Conservation (phyloP, 192 early-diverging fungal genomes). For the Linnemannia zychae region DNA sequence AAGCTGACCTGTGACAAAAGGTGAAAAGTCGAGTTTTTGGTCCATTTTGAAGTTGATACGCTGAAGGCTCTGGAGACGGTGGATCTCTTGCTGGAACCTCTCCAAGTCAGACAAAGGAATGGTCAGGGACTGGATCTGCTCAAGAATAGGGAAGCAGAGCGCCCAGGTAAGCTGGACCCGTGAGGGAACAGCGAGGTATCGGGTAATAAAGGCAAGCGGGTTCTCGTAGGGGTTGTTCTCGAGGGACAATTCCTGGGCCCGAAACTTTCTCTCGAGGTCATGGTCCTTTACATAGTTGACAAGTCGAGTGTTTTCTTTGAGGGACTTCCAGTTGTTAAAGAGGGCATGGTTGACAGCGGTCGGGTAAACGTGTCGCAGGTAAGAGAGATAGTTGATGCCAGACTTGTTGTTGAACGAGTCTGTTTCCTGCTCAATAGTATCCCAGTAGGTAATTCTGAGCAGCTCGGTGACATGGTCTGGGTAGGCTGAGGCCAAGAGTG, state of each 20-base stretch:
- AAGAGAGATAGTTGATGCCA: conserved; percentile 26
- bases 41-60: conserved; percentile 25
- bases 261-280: not conserved
- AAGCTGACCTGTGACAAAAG: not conserved
- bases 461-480: not conserved
- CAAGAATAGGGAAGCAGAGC: conserved; percentile 12
- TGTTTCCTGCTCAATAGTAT: not conserved
- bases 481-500: conserved; percentile 6
- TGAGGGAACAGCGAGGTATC: conserved; percentile 11
- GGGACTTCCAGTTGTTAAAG: not conserved
- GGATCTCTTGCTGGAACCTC: conserved; percentile 1
- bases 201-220: not conserved
- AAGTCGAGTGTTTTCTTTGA: not conserved
- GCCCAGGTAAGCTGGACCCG: conserved; percentile 28
- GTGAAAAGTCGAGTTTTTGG: conserved; percentile 12
- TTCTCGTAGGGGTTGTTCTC: conserved; percentile 26
- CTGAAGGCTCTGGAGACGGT: conserved; percentile 9
- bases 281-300: not conserved
- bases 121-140: conserved; percentile 13
- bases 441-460: not conserved
- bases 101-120: conserved; percentile 30
- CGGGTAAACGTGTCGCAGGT: conserved; percentile 15
- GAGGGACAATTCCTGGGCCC: not conserved
- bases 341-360: not conserved
- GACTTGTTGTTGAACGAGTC: not conserved